phyloP scores from a whole-genome alignment of 345 rosid genomes.

The Populus pruinosa region DNA sequence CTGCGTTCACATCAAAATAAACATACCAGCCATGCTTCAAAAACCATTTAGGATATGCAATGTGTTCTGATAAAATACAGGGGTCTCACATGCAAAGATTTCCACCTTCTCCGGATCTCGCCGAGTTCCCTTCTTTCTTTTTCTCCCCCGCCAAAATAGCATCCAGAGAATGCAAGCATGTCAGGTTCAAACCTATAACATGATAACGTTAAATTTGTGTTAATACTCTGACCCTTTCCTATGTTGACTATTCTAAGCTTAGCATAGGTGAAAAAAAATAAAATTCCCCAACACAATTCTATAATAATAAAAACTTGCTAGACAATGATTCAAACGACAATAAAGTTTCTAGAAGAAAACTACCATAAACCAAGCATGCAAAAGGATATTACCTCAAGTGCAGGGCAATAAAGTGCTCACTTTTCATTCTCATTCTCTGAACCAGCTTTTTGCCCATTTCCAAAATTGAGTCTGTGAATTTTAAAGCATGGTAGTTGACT shows the following conservation, averaged over 20 bases:
- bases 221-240: not conserved
- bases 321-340: not conserved
- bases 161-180: conserved; percentile 97
- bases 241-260: not conserved
- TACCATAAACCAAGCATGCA: not conserved
- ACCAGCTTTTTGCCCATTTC: conserved; percentile 62
- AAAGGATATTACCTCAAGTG: conserved; percentile 64
- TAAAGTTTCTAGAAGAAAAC: not conserved
- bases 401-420: conserved; percentile 69
- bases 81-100: conserved; percentile 64
- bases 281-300: not conserved
- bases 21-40: not conserved
- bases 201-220: conserved; percentile 6
- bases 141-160: conserved; percentile 88
- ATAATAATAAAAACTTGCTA: not conserved
- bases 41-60: not conserved
- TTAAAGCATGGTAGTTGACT: conserved; percentile 82
- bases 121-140: conserved; percentile 73
- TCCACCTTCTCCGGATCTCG: conserved; percentile 80
- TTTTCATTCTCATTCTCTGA: conserved; percentile 64
- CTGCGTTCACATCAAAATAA: conserved; percentile 36
- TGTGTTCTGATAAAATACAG: not conserved
- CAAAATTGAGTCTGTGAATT: conserved; percentile 59
- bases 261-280: not conserved
- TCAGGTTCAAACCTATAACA: conserved; percentile 84